Evolutionary conservation across 2,329 filamentous ascomycete genomes (phyloP), one percentile per base, ranked within the genome.

Genomic region (Aspergillus ochraceoroseus): DNA sequence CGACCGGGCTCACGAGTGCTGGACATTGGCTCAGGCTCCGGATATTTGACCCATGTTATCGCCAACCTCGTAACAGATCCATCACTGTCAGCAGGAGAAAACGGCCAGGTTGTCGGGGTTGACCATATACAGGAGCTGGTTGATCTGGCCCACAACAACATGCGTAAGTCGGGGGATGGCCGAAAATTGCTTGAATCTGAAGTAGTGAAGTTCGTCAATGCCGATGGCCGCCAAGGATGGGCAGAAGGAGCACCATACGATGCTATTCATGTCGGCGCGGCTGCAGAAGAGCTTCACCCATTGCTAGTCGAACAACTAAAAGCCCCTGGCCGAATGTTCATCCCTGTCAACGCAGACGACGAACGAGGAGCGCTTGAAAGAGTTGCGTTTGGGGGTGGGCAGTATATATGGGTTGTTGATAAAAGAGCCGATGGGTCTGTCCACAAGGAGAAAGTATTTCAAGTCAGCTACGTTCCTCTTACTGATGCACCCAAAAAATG

Each of bases 211-310:
- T 94, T 94, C 57, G 73, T 89, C 1, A 73, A 79, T 0, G 88
- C 80, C 0, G 89, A 95, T 66, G 85, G 84, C 1, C 66, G 85
- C 4, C 73, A 76, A 47, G 84, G 84, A 1, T 83, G 76, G 74
- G 56, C 72, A 2, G 75, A 74, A 66, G 41, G 67, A 56, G 55
- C 77, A 68, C 46, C 80, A 0, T 98, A 90, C 73, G 87, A 96
- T 72, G 89, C 85, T 2, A 96, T 98, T 44, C 92, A 96, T 61
- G 92, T 96, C 2, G 92, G 92, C 0, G 92, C 92, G 0, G 85
- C 87, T 5, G 90, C 90, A 0, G 75, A 69, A 15, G 76, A 80
- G 57, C 67, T 94, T 39, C 89, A 94, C 60, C 59, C 76, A 12
- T 75, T 77, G 44, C 66, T 96, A 50, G 66, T 94, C 31, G 76